Conservation (phyloP, 2,329 filamentous ascomycete genomes). For the Mycosphaerelloides madeirae region DNA sequence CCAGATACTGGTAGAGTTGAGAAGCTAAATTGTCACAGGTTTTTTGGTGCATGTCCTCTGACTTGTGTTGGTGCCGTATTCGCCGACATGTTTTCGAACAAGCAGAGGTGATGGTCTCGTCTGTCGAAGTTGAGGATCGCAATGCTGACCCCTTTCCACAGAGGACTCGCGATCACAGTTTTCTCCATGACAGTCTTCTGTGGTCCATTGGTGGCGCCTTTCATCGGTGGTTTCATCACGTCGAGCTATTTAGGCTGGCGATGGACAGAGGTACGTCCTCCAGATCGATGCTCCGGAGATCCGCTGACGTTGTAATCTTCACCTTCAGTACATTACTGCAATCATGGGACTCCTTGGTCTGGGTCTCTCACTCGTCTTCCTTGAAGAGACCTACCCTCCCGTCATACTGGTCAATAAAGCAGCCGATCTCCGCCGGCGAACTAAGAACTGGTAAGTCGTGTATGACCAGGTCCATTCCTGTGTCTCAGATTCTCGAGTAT, state of each 20-base stretch:
- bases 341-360: conserved; percentile 54
- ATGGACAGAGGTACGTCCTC: conserved; percentile 47
- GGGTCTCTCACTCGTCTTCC: conserved; percentile 47
- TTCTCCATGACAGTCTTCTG: conserved; percentile 34
- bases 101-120: too few relatives aligned
- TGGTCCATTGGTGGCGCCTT: conserved; percentile 32
- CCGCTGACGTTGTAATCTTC: too few relatives aligned
- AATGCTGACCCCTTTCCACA: too few relatives aligned
- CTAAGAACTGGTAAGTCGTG: conserved; percentile 58
- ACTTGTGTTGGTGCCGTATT: conserved; percentile 49
- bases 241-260: conserved; percentile 43
- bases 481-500: too few relatives aligned
- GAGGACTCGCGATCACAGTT: conserved; percentile 34
- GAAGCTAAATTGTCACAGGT: too few relatives aligned
- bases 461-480: too few relatives aligned
- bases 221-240: conserved; percentile 32
- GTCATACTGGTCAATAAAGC: conserved; percentile 55
- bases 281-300: too few relatives aligned
- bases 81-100: conserved; percentile 33
- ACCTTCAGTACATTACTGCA: conserved; percentile 46
- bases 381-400: conserved; percentile 56
- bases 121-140: too few relatives aligned
- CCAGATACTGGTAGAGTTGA: too few relatives aligned
- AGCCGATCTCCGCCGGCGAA: conserved; percentile 49
- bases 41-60: conserved; percentile 38